Evolutionary conservation across 164 flowering plant species (phyloP), one percentile per base, ranked within the genome.

Genomic region (Euptelea pleiosperma): DNA sequence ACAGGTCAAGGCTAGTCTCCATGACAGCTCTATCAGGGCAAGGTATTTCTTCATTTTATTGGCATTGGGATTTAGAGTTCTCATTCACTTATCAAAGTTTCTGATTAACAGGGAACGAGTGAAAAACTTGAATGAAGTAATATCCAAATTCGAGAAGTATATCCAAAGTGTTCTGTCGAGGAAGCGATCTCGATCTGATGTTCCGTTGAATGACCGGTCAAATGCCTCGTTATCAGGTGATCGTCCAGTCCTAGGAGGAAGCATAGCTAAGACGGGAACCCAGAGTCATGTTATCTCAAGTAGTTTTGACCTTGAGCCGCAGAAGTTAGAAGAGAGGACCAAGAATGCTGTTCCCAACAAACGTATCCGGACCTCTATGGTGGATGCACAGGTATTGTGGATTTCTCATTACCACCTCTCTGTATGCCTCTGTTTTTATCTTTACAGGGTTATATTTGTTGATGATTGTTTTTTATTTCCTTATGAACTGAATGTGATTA

Each of bases 281-380:
- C 88, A 83, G 50, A 69, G 67, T 72, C 83, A 79, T 59, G 57
- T 71, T 30, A 61, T 63, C 18, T 21, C 77, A 30, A 66, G 67
- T 68, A 64, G 52, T 66, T 71, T 67, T 71, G 91, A 83, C 18
- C 67, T 70, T 61, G 91, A 76, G 60, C 76, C 74, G 44, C 93
- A 78, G 63, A 84, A 82, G 63, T 28, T 75, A 16, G 96, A 86
- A 70, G 90, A 78, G 61, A 79, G 84, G 66, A 58, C 68, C 9
- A 86, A 82, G 63, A 73, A 36, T 72, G 52, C 67, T 54, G 72
- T 73, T 60, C 84, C 86, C 49, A 87, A 69, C 66, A 91, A 85
- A 65, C 98, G 98, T 36, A 79, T 83, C 11, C 72, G 98, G 52
- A 86, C 96, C 25, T 88, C 98, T 65, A 59, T 86, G 82, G 73